Percentiles rank a stretch among this genome's conserved stretches.
Conservation (phyloP, 2,329 filamentous ascomycete species). For the Chaetomiaceae sp. region DNA sequence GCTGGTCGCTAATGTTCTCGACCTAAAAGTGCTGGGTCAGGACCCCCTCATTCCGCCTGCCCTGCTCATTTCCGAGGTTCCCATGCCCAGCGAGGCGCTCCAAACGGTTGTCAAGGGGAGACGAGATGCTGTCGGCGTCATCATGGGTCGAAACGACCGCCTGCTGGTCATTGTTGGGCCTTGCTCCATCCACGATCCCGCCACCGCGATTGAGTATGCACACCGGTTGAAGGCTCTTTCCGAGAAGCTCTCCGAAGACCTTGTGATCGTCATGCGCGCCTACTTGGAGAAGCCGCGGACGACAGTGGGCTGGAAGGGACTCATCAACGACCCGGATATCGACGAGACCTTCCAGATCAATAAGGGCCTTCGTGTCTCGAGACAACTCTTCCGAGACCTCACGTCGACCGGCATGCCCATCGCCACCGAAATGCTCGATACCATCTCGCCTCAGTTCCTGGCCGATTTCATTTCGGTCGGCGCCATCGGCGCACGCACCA, state of each 20-base stretch:
- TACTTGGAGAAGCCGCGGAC: constrained; percentile 99
- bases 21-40: constrained; percentile 73
- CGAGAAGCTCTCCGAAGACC: constrained; percentile 73
- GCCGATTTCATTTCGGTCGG: constrained; percentile 93
- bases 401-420: constrained; percentile 88
- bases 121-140: constrained; percentile 65
- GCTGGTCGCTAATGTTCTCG: constrained; percentile 21
- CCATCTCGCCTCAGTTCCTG: constrained; percentile 96
- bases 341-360: constrained; percentile 98
- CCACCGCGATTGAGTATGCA: constrained; percentile 83
- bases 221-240: constrained; percentile 70
- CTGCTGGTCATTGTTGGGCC: constrained; percentile 92
- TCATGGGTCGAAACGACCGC: constrained; percentile 76
- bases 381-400: constrained; percentile 88
- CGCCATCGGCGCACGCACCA: constrained; percentile 92
- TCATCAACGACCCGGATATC: constrained; percentile 99
- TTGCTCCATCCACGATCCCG: constrained; percentile 95
- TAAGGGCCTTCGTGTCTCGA: constrained; percentile 89
- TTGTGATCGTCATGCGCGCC: constrained; percentile 93
- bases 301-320: constrained; percentile 97
- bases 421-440: constrained; percentile 97
- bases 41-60: constrained; percentile 88
- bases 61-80: constrained; percentile 81
- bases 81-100: constrained; percentile 59
- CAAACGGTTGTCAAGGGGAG: constrained; percentile 68